Percentiles rank a stretch among this genome's conserved stretches.
Conservation (phyloP, 257 asterid genomes). For the Petunia axillaris region DNA sequence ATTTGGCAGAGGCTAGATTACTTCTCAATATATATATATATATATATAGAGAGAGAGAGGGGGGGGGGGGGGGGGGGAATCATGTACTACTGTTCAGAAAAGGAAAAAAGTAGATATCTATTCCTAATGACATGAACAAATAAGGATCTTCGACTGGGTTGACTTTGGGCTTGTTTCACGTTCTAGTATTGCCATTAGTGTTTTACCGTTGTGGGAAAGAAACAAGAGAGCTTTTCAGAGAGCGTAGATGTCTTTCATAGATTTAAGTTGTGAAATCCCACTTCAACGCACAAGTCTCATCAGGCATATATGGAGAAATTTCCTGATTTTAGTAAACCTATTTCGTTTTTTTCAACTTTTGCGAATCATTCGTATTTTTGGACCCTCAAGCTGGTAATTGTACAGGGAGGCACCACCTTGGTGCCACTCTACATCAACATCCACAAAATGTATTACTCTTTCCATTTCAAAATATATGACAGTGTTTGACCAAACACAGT, state of each 20-base stretch:
- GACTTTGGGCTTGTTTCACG: not conserved
- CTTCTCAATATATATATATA: not conserved
- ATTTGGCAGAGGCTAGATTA: not conserved
- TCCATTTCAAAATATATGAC: not conserved
- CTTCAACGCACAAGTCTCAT: slow-evolving; percentile 1
- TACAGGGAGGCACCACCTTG: not conserved
- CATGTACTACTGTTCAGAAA: not conserved
- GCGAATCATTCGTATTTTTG: not conserved
- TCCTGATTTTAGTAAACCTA: not conserved
- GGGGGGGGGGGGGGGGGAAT: not conserved
- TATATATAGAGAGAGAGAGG: too few relatives aligned
- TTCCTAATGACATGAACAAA: not conserved
- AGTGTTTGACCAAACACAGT: not conserved
- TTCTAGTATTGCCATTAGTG: not conserved
- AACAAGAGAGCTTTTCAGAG: not conserved
- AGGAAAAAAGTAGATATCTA: not conserved
- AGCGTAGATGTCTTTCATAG: not conserved
- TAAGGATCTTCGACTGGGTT: not conserved
- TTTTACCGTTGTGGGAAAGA: not conserved
- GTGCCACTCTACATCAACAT: not conserved
- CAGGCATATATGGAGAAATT: not conserved
- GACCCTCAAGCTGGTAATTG: not conserved
- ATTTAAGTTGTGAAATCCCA: not conserved
- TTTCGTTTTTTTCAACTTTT: not conserved
- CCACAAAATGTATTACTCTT: not conserved